Evolutionary conservation across 1,284 basidiomycete genomes (phyloP), one percentile per base, ranked within the genome.

Genomic region (Boletus sp.): DNA sequence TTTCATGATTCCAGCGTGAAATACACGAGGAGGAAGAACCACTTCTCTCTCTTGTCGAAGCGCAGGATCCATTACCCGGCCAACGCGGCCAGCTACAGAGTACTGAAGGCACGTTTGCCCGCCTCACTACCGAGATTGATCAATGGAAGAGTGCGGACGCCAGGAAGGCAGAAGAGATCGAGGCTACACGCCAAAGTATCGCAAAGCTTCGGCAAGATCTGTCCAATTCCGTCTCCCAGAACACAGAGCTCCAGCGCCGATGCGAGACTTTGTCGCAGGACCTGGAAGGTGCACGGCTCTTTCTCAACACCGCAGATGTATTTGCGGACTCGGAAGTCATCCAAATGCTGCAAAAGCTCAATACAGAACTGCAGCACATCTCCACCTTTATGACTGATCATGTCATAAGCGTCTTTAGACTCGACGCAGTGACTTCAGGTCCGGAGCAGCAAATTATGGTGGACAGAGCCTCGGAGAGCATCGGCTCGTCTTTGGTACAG

Each of bases 331-430:
- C 50, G 33, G 63, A 65, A 27, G 41, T 64, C 19, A 50, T 57
- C 26, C 50, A 51, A 16, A 48, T 57, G 41, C 45, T 65, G 8
- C 49, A 54, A 40, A 50, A 44, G 22, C 41, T 64, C 25, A 61
- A 65, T 35, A 48, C 53, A 8, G 63, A 65, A 44, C 52, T 65
- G 8, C 52, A 62, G 16, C 62, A 65, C 36, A 56, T 38, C 12
- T 47, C 61, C 2, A 57, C 58, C 2, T 46, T 49, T 26, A 57
- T 65, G 29, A 55, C 61, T 2, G 62, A 64, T 5, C 42, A 25
- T 22, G 49, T 59, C 16, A 42, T 49, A 10, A 58, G 53, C 16
- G 41, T 35, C 14, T 51, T 64, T 29, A 47, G 43, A 25, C 43
- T 61, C 16, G 33, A 29, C n/a, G n/a, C 22, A 22, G n/a, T 16